A percentile compares a stretch with the other conserved stretches of the same genome.
phyloP scores from a whole-genome alignment of 2,329 filamentous ascomycete genomes.

The Trichoderma harzianum region DNA sequence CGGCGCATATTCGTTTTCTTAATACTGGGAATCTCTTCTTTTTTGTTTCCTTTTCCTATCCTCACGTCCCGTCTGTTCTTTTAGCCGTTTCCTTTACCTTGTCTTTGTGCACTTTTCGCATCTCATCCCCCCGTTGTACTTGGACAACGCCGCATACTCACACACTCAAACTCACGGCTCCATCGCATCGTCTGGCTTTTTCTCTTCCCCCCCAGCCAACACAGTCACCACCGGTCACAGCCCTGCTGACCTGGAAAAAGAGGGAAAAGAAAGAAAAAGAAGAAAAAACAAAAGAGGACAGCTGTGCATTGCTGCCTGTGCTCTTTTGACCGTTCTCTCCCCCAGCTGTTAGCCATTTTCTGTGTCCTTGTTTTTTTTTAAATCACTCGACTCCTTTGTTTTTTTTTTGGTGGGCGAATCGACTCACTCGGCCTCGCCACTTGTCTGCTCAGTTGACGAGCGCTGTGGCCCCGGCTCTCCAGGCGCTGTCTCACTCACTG shows the following conservation, averaged over 20 bases:
- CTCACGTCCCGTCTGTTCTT: not conserved
- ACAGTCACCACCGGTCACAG: not conserved
- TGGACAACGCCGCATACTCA: slow-evolving; percentile 34
- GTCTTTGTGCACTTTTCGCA: slow-evolving; percentile 21
- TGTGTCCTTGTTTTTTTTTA: not conserved
- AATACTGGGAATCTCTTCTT: slow-evolving; percentile 26
- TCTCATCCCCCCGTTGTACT: slow-evolving; percentile 47
- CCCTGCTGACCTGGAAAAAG: slow-evolving; percentile 5
- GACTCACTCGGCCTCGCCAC: slow-evolving; percentile 17
- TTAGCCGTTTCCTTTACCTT: not conserved
- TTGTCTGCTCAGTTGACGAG: slow-evolving; percentile 4
- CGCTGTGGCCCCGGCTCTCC: slow-evolving; percentile 15
- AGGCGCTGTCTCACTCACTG: slow-evolving; percentile 18
- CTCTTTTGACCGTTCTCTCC: slow-evolving; percentile 5
- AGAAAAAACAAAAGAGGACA: not conserved
- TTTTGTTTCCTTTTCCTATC: slow-evolving; percentile 23
- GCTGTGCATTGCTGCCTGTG: slow-evolving; percentile 11
- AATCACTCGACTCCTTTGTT: not conserved
- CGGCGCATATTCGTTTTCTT: slow-evolving; percentile 31
- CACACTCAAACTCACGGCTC: not conserved
- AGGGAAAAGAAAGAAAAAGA: not conserved
- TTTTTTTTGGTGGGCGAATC: slow-evolving; percentile 1
- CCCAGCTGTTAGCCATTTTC: not conserved
- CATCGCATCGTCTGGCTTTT: slow-evolving; percentile 10
- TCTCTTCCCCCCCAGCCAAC: not conserved